A percentile compares a stretch with the other conserved stretches of the same genome.
Evolutionary conservation across 768 basidiomycete species (phyloP).

Genomic region (Boletus rubroflammeus): DNA sequence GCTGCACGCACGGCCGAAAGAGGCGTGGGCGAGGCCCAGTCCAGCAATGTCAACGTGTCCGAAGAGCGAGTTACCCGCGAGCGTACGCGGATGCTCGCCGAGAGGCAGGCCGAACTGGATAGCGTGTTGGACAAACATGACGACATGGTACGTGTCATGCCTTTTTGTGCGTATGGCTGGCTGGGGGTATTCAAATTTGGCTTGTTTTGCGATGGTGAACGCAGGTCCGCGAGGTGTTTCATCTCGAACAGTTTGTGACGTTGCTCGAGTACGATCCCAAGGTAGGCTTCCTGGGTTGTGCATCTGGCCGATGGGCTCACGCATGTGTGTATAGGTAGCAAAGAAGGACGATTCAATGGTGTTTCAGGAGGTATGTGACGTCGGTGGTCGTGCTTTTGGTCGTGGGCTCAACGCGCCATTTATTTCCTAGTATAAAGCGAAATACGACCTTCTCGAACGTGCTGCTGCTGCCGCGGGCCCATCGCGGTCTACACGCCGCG

Average conservation of each 20-base stretch:
- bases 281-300: conserved; percentile 36
- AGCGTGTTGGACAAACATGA: conserved; percentile 65
- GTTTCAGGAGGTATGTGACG: conserved; percentile 62
- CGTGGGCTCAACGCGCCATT: conserved; percentile 2
- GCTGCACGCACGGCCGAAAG: background rate
- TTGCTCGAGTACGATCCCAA: conserved; percentile 75
- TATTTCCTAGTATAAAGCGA: conserved; percentile 50
- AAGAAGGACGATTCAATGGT: conserved; percentile 69
- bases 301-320: conserved; percentile 1
- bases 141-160: conserved; percentile 53
- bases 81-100: conserved; percentile 47
- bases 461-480: conserved; percentile 40
- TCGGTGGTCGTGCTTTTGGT: background rate
- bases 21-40: background rate
- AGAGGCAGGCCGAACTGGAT: conserved; percentile 59
- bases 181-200: background rate
- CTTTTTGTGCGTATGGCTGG: background rate
- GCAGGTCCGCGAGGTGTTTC: conserved; percentile 84
- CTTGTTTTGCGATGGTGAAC: background rate
- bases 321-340: conserved; percentile 47
- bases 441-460: conserved; percentile 58
- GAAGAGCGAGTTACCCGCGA: conserved; percentile 31
- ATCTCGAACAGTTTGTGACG: conserved; percentile 76
- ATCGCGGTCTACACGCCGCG: conserved; percentile 58
- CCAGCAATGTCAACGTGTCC: conserved; percentile 4